Evolutionary conservation across 257 asterid genomes (phyloP), one percentile per base, ranked within the genome.

Genomic region (Phtheirospermum japonicum): DNA sequence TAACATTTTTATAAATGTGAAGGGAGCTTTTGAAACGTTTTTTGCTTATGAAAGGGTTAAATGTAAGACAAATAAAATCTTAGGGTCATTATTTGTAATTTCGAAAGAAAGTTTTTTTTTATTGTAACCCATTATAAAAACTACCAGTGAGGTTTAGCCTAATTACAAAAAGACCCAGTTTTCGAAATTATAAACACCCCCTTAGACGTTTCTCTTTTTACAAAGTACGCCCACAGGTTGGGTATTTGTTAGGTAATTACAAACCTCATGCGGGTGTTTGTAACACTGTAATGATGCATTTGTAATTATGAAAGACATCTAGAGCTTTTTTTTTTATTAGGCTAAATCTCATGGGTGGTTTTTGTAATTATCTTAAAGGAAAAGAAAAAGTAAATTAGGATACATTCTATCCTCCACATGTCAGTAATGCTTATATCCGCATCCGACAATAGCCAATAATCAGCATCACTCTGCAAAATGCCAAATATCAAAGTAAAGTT

Each of bases 371-470:
- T 19, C 26, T 18, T 48, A 18, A 48, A 48, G 16, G 8, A 48
- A 48, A 17, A 16, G 10, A 48, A 17, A 2, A 17, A 17, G 8
- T 6, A 36, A 1, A 36, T 36, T 5, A 70, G 78, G 65, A 70
- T 80, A 87, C 93, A 67, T 61, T 82, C 95, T 31, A 81, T 65
- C 70, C 75, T 78, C 95, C 96, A 87, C 94, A 87, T 80, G 68
- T 87, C 88, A 2, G 96, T 83, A 46, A 82, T 76, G 85, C 96
- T 87, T 67, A 85, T 77, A 63, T 65, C 80, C 33, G 85, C 76
- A 43, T 83, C 94, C 61, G 96, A 82, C 61, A 76, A 68, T 64
- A 87, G 83, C 94, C 90, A 87, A 69, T 87, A 87, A 82, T 87
- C 96, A 37, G 86, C 74, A 45, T 77, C 87, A 34, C 80, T 73